A percentile compares a stretch with the other conserved stretches of the same genome.
Conservation (phyloP, 23 red algal genomes). For the Agarophyton chilense region DNA sequence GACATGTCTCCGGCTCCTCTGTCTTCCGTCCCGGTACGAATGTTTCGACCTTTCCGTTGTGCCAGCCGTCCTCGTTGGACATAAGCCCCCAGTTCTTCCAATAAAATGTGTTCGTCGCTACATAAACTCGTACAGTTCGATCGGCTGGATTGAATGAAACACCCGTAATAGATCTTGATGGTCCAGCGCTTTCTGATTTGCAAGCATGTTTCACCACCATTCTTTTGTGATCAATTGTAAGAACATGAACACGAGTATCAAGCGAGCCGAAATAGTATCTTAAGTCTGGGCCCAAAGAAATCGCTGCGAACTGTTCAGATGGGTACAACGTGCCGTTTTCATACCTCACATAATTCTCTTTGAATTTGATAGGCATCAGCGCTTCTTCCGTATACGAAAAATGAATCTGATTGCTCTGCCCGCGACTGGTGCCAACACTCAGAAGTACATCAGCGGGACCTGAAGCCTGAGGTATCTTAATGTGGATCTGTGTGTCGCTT, state of each 20-base stretch:
- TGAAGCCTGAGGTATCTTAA: constrained; percentile 23
- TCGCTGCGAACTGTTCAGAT: constrained; percentile 46
- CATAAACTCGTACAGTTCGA: constrained; percentile 19
- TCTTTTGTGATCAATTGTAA: constrained; percentile 38
- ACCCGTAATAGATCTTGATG: constrained; percentile 34
- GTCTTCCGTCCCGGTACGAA: background rate
- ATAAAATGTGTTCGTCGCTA: constrained; percentile 48
- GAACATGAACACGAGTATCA: constrained; percentile 50
- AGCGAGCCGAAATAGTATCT: constrained; percentile 59
- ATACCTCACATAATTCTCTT: constrained; percentile 37
- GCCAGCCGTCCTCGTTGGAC: constrained; percentile 48
- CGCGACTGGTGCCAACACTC: constrained; percentile 3
- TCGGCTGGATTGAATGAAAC: constrained; percentile 72
- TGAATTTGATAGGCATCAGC: constrained; percentile 54
- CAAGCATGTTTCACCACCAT: constrained; percentile 36
- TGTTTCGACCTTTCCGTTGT: constrained; percentile 61
- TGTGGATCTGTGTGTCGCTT: constrained; percentile 40
- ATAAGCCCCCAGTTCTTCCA: constrained; percentile 50
- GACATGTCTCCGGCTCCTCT: constrained; percentile 30
- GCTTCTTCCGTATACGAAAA: constrained; percentile 45
- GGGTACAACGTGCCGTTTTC: constrained; percentile 26
- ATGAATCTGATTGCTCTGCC: constrained; percentile 39
- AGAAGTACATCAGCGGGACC: constrained; percentile 47
- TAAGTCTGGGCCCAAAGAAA: constrained; percentile 53
- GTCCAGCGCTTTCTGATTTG: constrained; percentile 45